Evolutionary conservation across 805 yeast genomes (phyloP), one percentile per base, ranked within the genome.

Genomic region (Wickerhamiella azymoides): DNA sequence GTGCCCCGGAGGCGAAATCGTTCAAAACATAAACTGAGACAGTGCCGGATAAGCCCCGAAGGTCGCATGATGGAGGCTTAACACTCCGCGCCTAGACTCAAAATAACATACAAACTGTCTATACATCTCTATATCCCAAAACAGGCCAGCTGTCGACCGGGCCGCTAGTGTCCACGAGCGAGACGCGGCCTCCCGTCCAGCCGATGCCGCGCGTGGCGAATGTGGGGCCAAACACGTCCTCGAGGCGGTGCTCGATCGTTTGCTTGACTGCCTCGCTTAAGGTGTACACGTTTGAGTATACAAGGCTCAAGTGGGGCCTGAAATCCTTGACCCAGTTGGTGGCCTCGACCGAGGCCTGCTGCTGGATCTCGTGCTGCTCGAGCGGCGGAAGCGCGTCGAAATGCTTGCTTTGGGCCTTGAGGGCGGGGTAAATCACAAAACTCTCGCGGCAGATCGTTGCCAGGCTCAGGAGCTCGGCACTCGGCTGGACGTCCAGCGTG

Each of bases 301-400:
- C 77, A 46, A 83, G 61, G 7, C 86, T 79, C 14, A 83, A 64
- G 58, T 83, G 94, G 1, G 94, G 93, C 44, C 73, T 75, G 56
- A 67, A 83, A 45, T 76, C 80, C 11, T 49, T 50, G 4, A 73
- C 70, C 88, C 89, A 81, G 21, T 67, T 67, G 6, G 62, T 67
- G 0, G 84, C 78, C 28, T 71, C 66, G 37, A 57, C 55, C 26
- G 69, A 64, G 7, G 68, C 66, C 46, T 65, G 60, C 5, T 63
- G 55, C 28, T 52, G 59, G 14, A 52, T 46, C 8, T 41, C 45
- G 10, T 48, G 45, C 27, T 52, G 55, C 27, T 58, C 62, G 7
- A 46, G 51, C 21, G 48, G 50, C 13, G 60, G 54, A 45, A 60
- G 42, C 16, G 62, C 63, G 14, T 48, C 46, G 43, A 50, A 59